Base-by-base conservation (phyloP, 768 basidiomycete genomes). In the Boletus vinaceobasis region DNA sequence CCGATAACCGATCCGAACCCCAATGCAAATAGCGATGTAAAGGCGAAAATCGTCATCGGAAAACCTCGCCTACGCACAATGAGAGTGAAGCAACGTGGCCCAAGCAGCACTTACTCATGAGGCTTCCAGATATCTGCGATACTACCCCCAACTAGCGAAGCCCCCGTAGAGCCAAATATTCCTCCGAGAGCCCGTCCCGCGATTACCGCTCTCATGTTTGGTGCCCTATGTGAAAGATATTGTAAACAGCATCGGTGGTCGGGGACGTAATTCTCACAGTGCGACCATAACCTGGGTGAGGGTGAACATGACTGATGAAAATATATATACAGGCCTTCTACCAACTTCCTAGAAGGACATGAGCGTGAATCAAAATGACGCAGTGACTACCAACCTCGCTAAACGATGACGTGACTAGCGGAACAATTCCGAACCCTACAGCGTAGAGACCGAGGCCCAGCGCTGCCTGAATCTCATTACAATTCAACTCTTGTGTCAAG, bases 31-130 rank as follows among this genome's bases (percentile, higher is more conserved):
- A 90, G 60, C 0, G 84, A 84, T 2, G 74, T 69, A 11, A 85
- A 62, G 0, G 87, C 75, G 64, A 89, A 93, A 1, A 87, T 53
- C 0, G 86, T 74, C 89, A 91, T 91, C 0, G 89, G 89, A 1
- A 87, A 55, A 1, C 88, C 86, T 10, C 90, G 87, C 43, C 87
- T 90, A 53, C 19, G 13, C 11, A 21, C 5, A 8, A 11, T 57
- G 21, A 56, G 47, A 35, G n/a, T 6, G 15, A 13, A 23, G 27
- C 29, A 26, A 43, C 4, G 7, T 17, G 0, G 6, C n/a, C 2
- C 8, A 23, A 55, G 35, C 23, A 43, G 4, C 43, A 60, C 80
- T 56, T 61, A 87, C 85, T 87, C 80, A 48, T 76, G 69, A 11
- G 84, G 75, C 2, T 63, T 63, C 84, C 85, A 89, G n/a, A 89